Conservation (phyloP, 306 rosid species). For the Gastrolobium bilobum region DNA sequence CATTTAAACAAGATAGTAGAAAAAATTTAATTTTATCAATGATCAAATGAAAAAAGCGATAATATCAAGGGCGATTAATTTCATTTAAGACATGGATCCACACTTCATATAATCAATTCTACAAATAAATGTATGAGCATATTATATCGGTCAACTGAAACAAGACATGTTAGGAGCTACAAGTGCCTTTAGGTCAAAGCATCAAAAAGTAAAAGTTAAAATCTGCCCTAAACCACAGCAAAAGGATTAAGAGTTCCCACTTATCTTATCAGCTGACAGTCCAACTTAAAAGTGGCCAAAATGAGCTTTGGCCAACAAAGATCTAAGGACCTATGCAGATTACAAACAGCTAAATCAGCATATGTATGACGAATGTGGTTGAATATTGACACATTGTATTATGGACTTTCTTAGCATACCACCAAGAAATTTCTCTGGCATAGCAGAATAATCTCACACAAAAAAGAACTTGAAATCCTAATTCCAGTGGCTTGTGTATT, state of each 20-base stretch:
- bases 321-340: not conserved
- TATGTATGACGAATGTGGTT: not conserved
- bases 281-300: slow-evolving; percentile 14
- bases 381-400: not conserved
- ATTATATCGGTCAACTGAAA: too few relatives aligned
- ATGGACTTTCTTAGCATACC: not conserved
- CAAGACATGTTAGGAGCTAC: too few relatives aligned
- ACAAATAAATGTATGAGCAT: not conserved
- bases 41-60: not conserved
- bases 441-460: not conserved
- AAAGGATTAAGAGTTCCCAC: not conserved
- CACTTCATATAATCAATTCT: not conserved
- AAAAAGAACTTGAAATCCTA: not conserved
- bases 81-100: not conserved
- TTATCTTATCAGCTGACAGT: not conserved
- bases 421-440: not conserved
- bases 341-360: not conserved
- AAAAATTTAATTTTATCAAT: not conserved
- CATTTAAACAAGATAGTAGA: not conserved
- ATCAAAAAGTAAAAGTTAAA: too few relatives aligned
- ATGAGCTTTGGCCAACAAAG: slow-evolving; percentile 7
- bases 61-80: not conserved
- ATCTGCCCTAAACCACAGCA: not conserved
- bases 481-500: not conserved
- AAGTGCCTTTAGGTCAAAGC: too few relatives aligned